Evolutionary conservation across 768 basidiomycete species (phyloP).

Genomic region (Pleurotus cornucopiae): DNA sequence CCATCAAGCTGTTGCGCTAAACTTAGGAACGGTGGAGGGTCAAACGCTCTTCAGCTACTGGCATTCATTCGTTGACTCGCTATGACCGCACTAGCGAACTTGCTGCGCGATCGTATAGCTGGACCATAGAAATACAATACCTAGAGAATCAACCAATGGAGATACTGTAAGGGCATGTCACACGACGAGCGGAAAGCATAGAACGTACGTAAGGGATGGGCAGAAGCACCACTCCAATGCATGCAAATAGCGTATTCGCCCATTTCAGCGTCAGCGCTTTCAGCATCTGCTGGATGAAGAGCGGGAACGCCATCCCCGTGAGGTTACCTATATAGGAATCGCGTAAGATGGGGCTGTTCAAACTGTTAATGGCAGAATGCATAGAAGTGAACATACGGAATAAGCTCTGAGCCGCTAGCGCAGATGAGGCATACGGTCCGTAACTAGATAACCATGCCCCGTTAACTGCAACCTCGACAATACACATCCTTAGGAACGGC

Average conservation of each 20-base stretch:
- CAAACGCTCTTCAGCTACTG: too few species aligned
- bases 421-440: slow-evolving; percentile 55
- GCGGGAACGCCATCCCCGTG: slow-evolving; percentile 49
- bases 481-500: slow-evolving; percentile 9
- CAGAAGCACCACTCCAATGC: slow-evolving; percentile 48
- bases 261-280: slow-evolving; percentile 50
- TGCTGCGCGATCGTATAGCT: slow-evolving; percentile 33
- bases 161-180: too few species aligned
- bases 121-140: slow-evolving; percentile 40
- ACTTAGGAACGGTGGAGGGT: too few species aligned
- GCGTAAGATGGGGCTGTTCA: neutral
- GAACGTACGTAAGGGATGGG: slow-evolving; percentile 56
- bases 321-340: slow-evolving; percentile 38
- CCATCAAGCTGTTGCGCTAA: too few species aligned
- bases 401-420: slow-evolving; percentile 58
- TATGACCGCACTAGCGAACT: slow-evolving; percentile 32
- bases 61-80: neutral
- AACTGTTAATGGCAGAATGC: too few species aligned
- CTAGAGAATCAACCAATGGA: slow-evolving; percentile 15
- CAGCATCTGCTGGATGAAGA: slow-evolving; percentile 63
- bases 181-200: neutral
- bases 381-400: slow-evolving; percentile 31
- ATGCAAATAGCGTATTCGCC: slow-evolving; percentile 55
- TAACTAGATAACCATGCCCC: slow-evolving; percentile 24
- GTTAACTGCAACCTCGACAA: too few species aligned